Evolutionary conservation across 2,329 filamentous ascomycete species (phyloP).

Genomic region (Lecanicillium sp.): DNA sequence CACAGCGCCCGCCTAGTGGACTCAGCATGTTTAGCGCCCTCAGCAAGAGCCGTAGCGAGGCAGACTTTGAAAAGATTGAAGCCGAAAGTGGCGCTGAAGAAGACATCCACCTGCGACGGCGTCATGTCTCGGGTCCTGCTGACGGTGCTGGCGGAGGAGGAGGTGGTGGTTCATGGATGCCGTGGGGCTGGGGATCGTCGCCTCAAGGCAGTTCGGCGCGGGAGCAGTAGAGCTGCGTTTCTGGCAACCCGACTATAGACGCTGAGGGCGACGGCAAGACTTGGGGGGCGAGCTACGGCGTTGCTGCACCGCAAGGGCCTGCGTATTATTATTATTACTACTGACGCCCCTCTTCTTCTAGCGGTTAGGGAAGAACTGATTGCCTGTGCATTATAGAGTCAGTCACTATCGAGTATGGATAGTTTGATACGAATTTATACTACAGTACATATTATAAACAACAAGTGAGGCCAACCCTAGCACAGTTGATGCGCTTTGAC

Average conservation of each 20-base stretch:
- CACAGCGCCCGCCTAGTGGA: constrained; percentile 38
- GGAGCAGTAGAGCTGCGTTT: constrained; percentile 22
- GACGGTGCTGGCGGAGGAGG: constrained; percentile 15
- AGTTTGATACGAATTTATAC: too few species aligned
- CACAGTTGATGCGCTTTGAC: too few species aligned
- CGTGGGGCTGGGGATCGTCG: constrained; percentile 35
- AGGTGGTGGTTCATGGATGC: constrained; percentile 33
- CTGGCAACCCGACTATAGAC: background rate
- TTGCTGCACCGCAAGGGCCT: constrained; percentile 8
- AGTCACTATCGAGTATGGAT: too few species aligned
- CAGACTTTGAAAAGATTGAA: constrained; percentile 84
- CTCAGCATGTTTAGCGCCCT: constrained; percentile 46
- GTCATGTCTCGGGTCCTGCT: constrained; percentile 17
- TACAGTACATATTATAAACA: too few species aligned
- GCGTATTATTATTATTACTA: constrained; percentile 5
- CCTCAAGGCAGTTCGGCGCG: constrained; percentile 25
- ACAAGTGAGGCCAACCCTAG: too few species aligned
- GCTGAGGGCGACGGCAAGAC: constrained; percentile 1
- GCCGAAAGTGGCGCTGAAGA: constrained; percentile 59
- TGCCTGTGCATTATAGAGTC: too few species aligned
- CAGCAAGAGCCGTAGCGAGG: constrained; percentile 76
- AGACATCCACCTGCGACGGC: constrained; percentile 28
- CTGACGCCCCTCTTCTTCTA: too few species aligned
- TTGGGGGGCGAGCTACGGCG: constrained; percentile 6
- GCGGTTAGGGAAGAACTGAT: too few species aligned